Evolutionary conservation across 2,329 filamentous ascomycete genomes (phyloP).

Genomic region (Nannizzia gypsea): DNA sequence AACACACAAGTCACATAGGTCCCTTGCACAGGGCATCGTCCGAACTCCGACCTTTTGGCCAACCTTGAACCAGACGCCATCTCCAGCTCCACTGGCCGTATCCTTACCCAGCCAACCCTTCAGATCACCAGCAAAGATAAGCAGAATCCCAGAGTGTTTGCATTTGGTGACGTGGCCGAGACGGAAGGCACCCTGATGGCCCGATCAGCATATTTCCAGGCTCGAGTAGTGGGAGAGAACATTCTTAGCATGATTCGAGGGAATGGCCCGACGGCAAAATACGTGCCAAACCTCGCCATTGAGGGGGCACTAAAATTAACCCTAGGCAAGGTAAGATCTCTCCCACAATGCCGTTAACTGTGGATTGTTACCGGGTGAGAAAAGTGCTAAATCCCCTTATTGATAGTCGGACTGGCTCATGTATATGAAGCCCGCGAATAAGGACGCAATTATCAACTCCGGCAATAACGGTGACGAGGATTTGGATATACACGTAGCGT

Average conservation of each 20-base stretch:
- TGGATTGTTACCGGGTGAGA: too few relatives aligned
- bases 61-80: conserved; percentile 3
- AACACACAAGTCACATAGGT: conserved; percentile 7
- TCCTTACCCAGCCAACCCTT: conserved; percentile 44
- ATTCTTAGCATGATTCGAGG: conserved; percentile 22
- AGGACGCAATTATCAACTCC: too few relatives aligned
- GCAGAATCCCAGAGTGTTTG: conserved; percentile 39
- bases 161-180: conserved; percentile 50
- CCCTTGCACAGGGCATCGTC: conserved; percentile 12
- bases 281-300: neutral
- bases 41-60: conserved; percentile 7
- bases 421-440: too few relatives aligned
- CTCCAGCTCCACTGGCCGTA: conserved; percentile 14
- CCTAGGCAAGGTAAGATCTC: conserved; percentile 1
- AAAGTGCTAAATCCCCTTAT: too few relatives aligned
- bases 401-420: too few relatives aligned
- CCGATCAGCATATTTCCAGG: conserved; percentile 43
- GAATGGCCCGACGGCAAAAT: neutral
- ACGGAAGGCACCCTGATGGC: conserved; percentile 39
- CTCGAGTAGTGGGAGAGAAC: conserved; percentile 42
- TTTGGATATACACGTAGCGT: too few relatives aligned
- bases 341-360: too few relatives aligned
- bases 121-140: conserved; percentile 38
- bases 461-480: too few relatives aligned
- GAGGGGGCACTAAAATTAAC: conserved; percentile 9